A percentile compares a stretch with the other conserved stretches of the same genome.
Conservation (phyloP, 495 filamentous ascomycete genomes). For the Pseudomonodictys pantanalensis region DNA sequence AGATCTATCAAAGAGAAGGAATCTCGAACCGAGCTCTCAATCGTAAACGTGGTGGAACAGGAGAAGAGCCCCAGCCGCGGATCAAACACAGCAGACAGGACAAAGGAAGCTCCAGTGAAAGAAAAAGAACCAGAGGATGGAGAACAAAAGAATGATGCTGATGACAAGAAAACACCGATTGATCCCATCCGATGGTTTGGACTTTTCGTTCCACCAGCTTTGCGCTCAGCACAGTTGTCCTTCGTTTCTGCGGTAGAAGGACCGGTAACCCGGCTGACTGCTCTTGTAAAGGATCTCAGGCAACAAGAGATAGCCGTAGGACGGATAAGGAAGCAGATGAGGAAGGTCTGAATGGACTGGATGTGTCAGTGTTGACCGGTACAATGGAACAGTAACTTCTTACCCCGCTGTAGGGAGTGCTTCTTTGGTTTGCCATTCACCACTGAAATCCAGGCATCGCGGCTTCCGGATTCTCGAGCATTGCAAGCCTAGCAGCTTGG, state of each 20-base stretch:
- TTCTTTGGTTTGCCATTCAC: too few species aligned
- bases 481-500: too few species aligned
- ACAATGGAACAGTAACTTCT: too few species aligned
- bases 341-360: constrained; percentile 19
- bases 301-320: constrained; percentile 37
- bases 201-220: constrained; percentile 45
- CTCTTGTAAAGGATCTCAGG: constrained; percentile 36
- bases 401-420: too few species aligned
- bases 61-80: too few species aligned
- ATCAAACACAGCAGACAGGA: too few species aligned
- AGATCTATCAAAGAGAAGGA: neutral
- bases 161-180: neutral
- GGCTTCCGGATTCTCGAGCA: too few species aligned
- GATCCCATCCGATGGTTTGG: constrained; percentile 50
- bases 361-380: too few species aligned
- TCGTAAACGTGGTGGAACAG: neutral
- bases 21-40: neutral
- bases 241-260: constrained; percentile 40
- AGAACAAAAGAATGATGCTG: neutral
- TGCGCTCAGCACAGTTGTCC: constrained; percentile 40
- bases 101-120: neutral
- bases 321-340: constrained; percentile 37
- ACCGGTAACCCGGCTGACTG: constrained; percentile 30
- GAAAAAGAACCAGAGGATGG: neutral
- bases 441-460: too few species aligned